phyloP scores from a whole-genome alignment of 2,329 filamentous ascomycete species.

The Xylaria sp. region DNA sequence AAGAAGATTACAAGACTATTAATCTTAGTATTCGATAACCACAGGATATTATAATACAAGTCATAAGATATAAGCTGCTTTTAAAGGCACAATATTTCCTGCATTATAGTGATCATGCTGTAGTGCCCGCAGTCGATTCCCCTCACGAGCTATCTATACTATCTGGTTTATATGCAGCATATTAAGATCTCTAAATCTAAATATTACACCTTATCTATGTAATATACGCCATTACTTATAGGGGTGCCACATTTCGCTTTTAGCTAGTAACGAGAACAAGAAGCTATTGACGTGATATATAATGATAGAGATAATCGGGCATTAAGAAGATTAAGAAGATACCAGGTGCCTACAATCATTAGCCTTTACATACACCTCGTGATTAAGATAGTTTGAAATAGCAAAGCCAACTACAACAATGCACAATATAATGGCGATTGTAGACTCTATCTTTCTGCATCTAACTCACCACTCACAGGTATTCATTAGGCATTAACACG shows the following conservation, averaged over 20 bases:
- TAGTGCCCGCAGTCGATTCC: not conserved
- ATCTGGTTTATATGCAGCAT: not conserved
- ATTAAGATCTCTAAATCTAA: not conserved
- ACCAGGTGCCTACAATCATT: not conserved
- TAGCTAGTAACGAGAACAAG: not conserved
- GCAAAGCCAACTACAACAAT: not conserved
- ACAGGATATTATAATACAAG: constrained; percentile 6
- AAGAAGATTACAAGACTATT: not conserved
- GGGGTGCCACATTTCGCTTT: not conserved
- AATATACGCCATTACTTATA: not conserved
- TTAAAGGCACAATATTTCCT: constrained; percentile 4
- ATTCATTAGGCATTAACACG: not conserved
- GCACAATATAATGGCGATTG: not conserved
- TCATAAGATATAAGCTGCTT: not conserved
- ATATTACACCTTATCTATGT: not conserved
- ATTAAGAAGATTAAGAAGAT: not conserved
- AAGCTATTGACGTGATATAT: not conserved
- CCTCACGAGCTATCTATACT: not conserved
- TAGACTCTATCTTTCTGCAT: not conserved
- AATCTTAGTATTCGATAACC: constrained; percentile 5
- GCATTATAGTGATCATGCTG: not conserved
- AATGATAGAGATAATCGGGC: not conserved
- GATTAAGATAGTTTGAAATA: not conserved
- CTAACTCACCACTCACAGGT: not conserved
- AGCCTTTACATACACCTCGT: not conserved